Base-by-base conservation (phyloP, 768 basidiomycete genomes). In the Kwoniella botswanensis region DNA sequence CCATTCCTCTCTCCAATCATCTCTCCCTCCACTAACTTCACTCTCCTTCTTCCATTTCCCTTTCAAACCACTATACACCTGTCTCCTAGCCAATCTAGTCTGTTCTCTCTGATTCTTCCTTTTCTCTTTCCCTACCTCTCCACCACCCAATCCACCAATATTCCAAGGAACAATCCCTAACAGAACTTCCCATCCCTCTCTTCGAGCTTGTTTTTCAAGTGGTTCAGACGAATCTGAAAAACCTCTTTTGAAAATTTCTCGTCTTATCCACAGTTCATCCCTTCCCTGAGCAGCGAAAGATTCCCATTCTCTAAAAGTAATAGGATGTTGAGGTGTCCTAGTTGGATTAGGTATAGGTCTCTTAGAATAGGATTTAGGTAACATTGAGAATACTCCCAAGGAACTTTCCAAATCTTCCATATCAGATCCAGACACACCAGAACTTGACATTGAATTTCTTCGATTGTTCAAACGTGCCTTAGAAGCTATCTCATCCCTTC, bases 101-200 rank as follows among this genome's bases (percentile, higher is more conserved):
- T 73, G 61, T 58, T 76, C 62, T 53, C 80, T 73, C 46, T 44
- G 71, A 75, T 91, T 91, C 86, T 86, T 85, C 91, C 80, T 91
- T 68, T 83, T 85, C 68, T 88, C 86, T 90, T 90, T 94, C 21
- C 85, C 84, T 35, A 79, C 81, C 67, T 86, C 86, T 58, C 93
- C 86, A 77, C 92, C 90, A 29, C 84, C 86, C 4, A 87, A 80
- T 2, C 89, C 90, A 0, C 81, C 81, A 5, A 86, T 86, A 70
- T 91, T 87, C 96, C 96, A 98, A 29, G 89, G 88, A 43, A 91
- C 86, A 2, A 97, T 91, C 22, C 91, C 92, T 7, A 98, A 86
- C 35, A 98, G 81, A 81, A 93, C 94, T 2, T 94, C 94, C 97
- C 97, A 99, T 0, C 93, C 87, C 66, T 88, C 89, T 80, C 89